phyloP scores from a whole-genome alignment of 2,329 filamentous ascomycete genomes.

The Pezizomycotina sp. region DNA sequence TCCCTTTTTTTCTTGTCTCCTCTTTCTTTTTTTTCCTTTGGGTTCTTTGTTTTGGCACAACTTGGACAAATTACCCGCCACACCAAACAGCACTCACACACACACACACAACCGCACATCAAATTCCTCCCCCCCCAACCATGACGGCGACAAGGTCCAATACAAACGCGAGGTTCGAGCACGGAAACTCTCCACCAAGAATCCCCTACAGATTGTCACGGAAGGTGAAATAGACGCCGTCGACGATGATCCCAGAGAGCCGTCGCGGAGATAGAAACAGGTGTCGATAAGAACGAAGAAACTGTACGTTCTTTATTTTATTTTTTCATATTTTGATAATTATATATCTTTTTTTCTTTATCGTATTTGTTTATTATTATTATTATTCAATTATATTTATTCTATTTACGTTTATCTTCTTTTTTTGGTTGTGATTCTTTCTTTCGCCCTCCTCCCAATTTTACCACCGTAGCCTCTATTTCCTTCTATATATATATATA shows the following conservation, averaged over 20 bases:
- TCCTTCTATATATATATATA: too few relatives aligned
- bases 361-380: constrained; percentile 8
- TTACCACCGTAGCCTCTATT: too few relatives aligned
- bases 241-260: constrained; percentile 76
- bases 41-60: too few relatives aligned
- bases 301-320: constrained; percentile 52
- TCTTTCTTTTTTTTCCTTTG: too few relatives aligned
- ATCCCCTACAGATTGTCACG: constrained; percentile 67
- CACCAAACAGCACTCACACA: too few relatives aligned
- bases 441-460: too few relatives aligned
- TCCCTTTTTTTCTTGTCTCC: too few relatives aligned
- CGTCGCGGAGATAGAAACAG: constrained; percentile 74
- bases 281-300: constrained; percentile 93
- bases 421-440: too few relatives aligned
- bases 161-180: too few relatives aligned
- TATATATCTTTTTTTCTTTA: constrained; percentile 15
- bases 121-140: neutral
- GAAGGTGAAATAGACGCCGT: constrained; percentile 78
- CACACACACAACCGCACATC: too few relatives aligned
- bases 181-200: constrained; percentile 86
- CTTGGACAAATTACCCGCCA: too few relatives aligned
- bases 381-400: constrained; percentile 11
- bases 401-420: constrained; percentile 5
- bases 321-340: constrained; percentile 24
- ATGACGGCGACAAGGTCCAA: constrained; percentile 47